These are phyloP conservation scores for Cutaneotrichosporon sp. DNA, from an alignment of 1,284 basidiomycete genomes.

Conservation along the genomic window DNA sequence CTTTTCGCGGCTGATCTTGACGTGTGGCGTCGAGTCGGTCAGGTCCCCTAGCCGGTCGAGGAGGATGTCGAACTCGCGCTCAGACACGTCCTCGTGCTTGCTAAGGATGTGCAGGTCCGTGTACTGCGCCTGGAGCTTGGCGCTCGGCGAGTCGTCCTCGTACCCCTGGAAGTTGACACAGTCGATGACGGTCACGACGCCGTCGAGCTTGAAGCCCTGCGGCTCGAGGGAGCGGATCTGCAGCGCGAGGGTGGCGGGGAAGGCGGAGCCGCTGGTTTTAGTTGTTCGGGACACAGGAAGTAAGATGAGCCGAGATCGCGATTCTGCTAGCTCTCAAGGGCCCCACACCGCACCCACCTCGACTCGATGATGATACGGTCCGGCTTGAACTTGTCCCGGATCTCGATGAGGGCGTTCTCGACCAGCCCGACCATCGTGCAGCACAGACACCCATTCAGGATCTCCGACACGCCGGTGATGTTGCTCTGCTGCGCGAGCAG, in stretches of 20 bases:
- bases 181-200: constrained; percentile 84
- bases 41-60: constrained; percentile 83
- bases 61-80: constrained; percentile 73
- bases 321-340: too few species aligned
- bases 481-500: constrained; percentile 79
- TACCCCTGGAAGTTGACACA: constrained; percentile 84
- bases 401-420: constrained; percentile 82
- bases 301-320: too few species aligned
- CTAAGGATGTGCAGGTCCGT: constrained; percentile 87
- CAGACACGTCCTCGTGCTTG: constrained; percentile 78
- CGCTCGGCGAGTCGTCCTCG: constrained; percentile 83
- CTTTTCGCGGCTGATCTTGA: constrained; percentile 59
- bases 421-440: constrained; percentile 90
- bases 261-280: constrained; percentile 64
- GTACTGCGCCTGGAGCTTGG: constrained; percentile 90
- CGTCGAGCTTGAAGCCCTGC: constrained; percentile 76
- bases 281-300: too few species aligned
- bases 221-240: constrained; percentile 83
- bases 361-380: constrained; percentile 91
- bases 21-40: constrained; percentile 82
- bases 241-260: constrained; percentile 80
- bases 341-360: constrained; percentile 61
- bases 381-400: constrained; percentile 77
- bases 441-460: constrained; percentile 91
- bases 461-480: constrained; percentile 81